Base-by-base conservation (phyloP, 768 basidiomycete species). In the Trametes villosa region DNA sequence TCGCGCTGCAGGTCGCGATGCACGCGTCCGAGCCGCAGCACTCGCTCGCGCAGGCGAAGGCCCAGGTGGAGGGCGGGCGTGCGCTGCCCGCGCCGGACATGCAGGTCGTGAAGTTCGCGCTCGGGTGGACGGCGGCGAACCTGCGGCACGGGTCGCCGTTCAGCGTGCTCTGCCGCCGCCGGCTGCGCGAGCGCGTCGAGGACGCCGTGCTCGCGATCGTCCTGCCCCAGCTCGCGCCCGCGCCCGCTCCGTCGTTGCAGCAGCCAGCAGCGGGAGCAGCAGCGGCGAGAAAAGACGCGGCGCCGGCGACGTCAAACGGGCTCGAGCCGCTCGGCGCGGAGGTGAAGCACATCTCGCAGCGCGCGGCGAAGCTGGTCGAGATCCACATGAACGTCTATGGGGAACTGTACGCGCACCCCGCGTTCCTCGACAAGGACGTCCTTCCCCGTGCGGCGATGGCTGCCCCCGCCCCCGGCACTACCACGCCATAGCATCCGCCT, bases 331-430 rank as follows among this genome's bases (percentile, higher is more conserved):
- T 94, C 53, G 73, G 80, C 56, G 83, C 86, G 40, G 92, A 95
- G 73, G 84, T 90, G 50, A 79, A 79, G 31, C 78, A 82, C 18
- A 81, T 95, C 49, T 84, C 83, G 29, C 86, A 91, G 67, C 85
- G 88, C 69, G 80, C 93, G 34, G 81, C 87, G 44, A 85, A 87
- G 59, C 80, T 95, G 53, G 86, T 87, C 2, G 76, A 83, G 47
- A 86, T 92, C 65, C 91, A 94, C 72, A 78, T 91, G 53, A 83
- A 86, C 63, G 86, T 90, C 52, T 93, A 91, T 72, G 77, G 89
- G 36, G 83, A 84, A n/a, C 71, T 92, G 57, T 94, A 94, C 75
- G 86, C 90, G 73, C 82, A 83, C 67, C 81, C 86, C 62, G 84
- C 81, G 41, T 86, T 87, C 70, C 74, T 83, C 34, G 46, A 48